Conservation (phyloP, 106 monocot species). For the Allium cepa region DNA sequence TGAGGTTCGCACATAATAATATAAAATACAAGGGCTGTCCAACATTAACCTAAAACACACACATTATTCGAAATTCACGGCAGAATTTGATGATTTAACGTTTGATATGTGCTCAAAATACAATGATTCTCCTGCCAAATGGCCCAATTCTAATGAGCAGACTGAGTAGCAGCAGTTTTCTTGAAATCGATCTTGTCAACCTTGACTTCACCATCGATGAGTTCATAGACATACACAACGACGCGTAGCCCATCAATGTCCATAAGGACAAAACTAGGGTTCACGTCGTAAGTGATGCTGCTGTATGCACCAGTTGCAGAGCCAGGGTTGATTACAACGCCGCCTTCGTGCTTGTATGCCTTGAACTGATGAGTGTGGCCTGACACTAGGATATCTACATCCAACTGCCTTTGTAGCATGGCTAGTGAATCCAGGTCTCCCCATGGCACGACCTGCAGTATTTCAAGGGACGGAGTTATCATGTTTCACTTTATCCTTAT, state of each 20-base stretch:
- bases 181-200: constrained; percentile 98
- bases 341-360: constrained; percentile 98
- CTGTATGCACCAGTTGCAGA: constrained; percentile 92
- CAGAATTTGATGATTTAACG: too few species aligned
- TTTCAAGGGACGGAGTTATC: not conserved
- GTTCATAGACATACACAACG: constrained; percentile 93
- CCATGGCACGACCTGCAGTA: constrained; percentile 67
- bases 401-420: constrained; percentile 90
- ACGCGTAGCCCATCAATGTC: constrained; percentile 87
- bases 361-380: constrained; percentile 97
- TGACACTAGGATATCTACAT: constrained; percentile 88
- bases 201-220: constrained; percentile 94
- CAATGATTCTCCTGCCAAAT: too few species aligned
- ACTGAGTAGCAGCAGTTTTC: constrained; percentile 52
- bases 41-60: too few species aligned
- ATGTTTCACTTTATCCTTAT: too few species aligned
- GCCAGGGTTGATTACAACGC: constrained; percentile 95
- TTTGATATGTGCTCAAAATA: too few species aligned
- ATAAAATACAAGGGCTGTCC: too few species aligned
- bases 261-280: constrained; percentile 95
- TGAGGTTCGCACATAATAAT: too few species aligned
- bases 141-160: not conserved
- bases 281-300: constrained; percentile 92
- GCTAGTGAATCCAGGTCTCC: constrained; percentile 89
- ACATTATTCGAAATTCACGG: too few species aligned